Conservation (phyloP, 2,329 filamentous ascomycete genomes). For the Pseudophaeomoniella oleicola region DNA sequence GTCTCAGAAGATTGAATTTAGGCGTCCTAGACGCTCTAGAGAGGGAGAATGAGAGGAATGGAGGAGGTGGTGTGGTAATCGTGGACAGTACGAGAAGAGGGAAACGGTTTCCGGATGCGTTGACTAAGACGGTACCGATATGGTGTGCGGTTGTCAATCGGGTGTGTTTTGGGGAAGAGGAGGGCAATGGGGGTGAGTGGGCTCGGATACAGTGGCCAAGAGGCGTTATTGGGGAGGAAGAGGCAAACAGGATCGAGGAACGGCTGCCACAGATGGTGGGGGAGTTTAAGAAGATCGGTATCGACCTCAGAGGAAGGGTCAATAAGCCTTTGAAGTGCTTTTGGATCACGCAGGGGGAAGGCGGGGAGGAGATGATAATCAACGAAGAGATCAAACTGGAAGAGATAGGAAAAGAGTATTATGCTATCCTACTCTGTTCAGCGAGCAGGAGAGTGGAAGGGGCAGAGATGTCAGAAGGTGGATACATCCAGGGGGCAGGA, state of each 20-base stretch:
- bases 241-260: neutral
- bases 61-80: slow-evolving; percentile 49
- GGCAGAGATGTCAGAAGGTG: slow-evolving; percentile 53
- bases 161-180: slow-evolving; percentile 49
- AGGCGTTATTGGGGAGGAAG: neutral
- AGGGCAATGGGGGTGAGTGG: neutral
- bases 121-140: slow-evolving; percentile 85
- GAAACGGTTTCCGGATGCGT: slow-evolving; percentile 86
- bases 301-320: neutral
- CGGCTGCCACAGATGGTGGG: slow-evolving; percentile 31
- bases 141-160: slow-evolving; percentile 84
- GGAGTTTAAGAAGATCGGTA: neutral
- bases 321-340: neutral
- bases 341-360: neutral
- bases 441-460: slow-evolving; percentile 59
- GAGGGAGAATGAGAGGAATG: slow-evolving; percentile 28
- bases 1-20: slow-evolving; percentile 67
- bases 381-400: too few species aligned
- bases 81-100: slow-evolving; percentile 87
- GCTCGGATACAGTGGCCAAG: neutral
- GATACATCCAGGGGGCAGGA: slow-evolving; percentile 86
- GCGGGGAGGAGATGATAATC: neutral
- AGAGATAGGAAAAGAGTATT: too few species aligned
- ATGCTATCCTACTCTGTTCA: slow-evolving; percentile 72
- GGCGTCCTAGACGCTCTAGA: slow-evolving; percentile 56